Conservation (phyloP, 1,284 basidiomycete genomes). For the Marasmius oreades region DNA sequence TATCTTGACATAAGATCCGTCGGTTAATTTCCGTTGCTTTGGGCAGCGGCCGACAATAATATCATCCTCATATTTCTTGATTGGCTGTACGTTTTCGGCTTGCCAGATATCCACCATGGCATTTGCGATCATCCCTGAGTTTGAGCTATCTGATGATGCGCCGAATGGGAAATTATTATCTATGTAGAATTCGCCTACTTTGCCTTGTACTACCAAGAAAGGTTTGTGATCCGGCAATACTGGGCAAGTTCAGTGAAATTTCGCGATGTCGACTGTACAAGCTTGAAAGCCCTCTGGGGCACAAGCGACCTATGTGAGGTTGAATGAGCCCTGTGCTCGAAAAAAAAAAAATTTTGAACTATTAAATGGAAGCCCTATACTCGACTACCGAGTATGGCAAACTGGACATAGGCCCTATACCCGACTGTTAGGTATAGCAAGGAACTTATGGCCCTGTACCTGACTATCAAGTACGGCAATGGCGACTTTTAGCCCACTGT, state of each 20-base stretch:
- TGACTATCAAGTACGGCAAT: too few relatives aligned
- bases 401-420: not conserved
- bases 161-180: slow-evolving; percentile 28
- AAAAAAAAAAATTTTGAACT: not conserved
- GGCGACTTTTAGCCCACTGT: too few relatives aligned
- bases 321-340: not conserved
- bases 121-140: slow-evolving; percentile 30
- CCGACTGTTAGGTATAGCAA: not conserved
- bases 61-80: not conserved
- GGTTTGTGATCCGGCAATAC: slow-evolving; percentile 21
- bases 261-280: slow-evolving; percentile 24
- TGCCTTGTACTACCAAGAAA: slow-evolving; percentile 20
- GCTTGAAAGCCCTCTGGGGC: slow-evolving; percentile 24
- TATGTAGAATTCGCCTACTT: slow-evolving; percentile 20
- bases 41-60: not conserved
- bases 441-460: not conserved
- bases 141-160: slow-evolving; percentile 21
- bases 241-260: slow-evolving; percentile 22
- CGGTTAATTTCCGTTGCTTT: not conserved
- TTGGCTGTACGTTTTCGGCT: not conserved
- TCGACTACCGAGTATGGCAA: too few relatives aligned
- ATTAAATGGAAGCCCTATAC: not conserved
- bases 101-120: slow-evolving; percentile 26
- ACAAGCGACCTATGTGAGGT: slow-evolving; percentile 18
- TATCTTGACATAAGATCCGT: not conserved